Base-by-base conservation (phyloP, 192 early-diverging fungal species). In the Coemansia sp. region DNA sequence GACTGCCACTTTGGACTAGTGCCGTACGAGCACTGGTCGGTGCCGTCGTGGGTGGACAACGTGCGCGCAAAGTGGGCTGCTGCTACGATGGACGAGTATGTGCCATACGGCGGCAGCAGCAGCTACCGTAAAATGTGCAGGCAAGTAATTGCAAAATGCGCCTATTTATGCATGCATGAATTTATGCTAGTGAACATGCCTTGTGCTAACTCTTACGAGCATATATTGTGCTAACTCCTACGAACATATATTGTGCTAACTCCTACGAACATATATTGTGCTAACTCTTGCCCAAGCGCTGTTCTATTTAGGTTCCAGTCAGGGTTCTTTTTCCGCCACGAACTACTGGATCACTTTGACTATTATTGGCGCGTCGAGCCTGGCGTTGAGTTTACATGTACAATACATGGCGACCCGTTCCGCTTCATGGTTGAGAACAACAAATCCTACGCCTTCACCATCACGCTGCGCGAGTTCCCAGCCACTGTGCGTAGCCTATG, bases 321-420 rank as follows among this genome's bases (percentile, higher is more conserved):
- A 2, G 92, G 92, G 1, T 92, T 88, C 57, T 87, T 93, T 62
- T 87, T 80, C 70, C 73, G 83, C 51, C 92, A 92, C 53, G 85
- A 85, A 19, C 76, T 90, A 3, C 73, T 88, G 37, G 69, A 85
- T 23, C 63, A 84, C 37, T 93, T 83, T 57, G 89, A 93, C 62
- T 94, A 85, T 66, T 94, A 92, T 72, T 94, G 92, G 92, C 85
- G 92, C 8, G 83, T 94, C 32, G 92, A 94, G 69, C 92, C 92
- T 0, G 86, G 85, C 51, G 92, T 92, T 12, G 67, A 86, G 56
- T 94, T 85, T 67, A 83, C 70, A 43, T 94, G 92, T 69, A 82
- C 86, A 53, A 80, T 94, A 6, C 76, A 83, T 52, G 85, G 89
- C 72, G 92, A 94, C 72, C 88, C 90, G 2, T 94, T 94, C 73